A percentile compares a stretch with the other conserved stretches of the same genome.
Conservation (phyloP, 2,329 filamentous ascomycete genomes). For the Apiospora sp. region DNA sequence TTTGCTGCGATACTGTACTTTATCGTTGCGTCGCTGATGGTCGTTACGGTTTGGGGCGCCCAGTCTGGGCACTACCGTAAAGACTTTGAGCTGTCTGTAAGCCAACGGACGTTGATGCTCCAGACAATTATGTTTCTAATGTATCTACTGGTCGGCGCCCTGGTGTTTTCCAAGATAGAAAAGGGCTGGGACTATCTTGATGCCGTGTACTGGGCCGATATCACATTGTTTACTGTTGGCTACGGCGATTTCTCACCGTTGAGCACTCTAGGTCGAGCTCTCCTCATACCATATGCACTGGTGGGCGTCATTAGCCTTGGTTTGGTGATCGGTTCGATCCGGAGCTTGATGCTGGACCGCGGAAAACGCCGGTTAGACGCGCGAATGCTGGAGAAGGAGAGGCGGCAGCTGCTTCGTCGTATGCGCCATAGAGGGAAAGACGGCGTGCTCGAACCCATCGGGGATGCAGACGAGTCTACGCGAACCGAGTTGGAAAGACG, state of each 20-base stretch:
- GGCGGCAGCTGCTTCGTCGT: conserved; percentile 54
- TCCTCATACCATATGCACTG: conserved; percentile 85
- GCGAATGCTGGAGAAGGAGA: conserved; percentile 67
- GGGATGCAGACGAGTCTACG: conserved; percentile 21
- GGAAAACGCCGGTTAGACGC: conserved; percentile 62
- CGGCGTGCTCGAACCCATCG: conserved; percentile 59
- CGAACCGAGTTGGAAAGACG: conserved; percentile 65
- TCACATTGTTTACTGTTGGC: conserved; percentile 71
- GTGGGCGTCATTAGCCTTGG: conserved; percentile 83
- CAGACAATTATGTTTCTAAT: conserved; percentile 88
- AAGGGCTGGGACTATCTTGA: conserved; percentile 77
- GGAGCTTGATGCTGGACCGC: conserved; percentile 68
- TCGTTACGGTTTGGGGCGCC: conserved; percentile 82
- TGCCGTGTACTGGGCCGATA: conserved; percentile 80
- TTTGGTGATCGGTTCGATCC: conserved; percentile 82
- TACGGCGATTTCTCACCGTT: conserved; percentile 63
- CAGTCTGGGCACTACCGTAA: conserved; percentile 73
- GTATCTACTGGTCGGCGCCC: conserved; percentile 80
- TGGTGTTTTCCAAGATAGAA: conserved; percentile 77
- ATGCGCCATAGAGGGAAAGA: conserved; percentile 56
- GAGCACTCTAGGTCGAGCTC: conserved; percentile 67
- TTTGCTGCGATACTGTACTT: conserved; percentile 84
- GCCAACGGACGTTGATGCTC: conserved; percentile 86
- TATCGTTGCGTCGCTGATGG: conserved; percentile 77
- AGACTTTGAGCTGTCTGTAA: conserved; percentile 79